Evolutionary conservation across 129 eudicot genomes (phyloP).

Genomic region (Flaveria bidentis): DNA sequence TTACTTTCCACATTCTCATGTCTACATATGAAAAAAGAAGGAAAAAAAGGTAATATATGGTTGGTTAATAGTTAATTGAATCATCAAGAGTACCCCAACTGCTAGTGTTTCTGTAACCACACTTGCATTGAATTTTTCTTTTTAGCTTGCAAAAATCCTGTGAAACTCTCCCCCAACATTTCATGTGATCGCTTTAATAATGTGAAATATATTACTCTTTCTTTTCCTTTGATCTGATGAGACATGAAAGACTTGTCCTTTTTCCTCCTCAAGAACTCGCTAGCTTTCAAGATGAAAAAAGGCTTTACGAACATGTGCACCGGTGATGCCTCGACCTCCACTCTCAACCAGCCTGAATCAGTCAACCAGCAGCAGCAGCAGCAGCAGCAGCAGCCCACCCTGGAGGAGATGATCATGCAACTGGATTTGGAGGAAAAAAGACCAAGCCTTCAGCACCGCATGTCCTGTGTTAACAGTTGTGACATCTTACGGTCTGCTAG

Average conservation of each 20-base stretch:
- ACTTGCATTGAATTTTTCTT: no score
- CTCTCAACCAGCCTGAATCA: conserved; percentile 41
- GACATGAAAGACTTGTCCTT: conserved; percentile 65
- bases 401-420: conserved; percentile 89
- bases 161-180: not conserved
- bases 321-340: conserved; percentile 75
- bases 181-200: conserved; percentile 36
- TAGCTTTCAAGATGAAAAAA: conserved; percentile 64
- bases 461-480: conserved; percentile 92
- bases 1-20: not conserved
- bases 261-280: conserved; percentile 58
- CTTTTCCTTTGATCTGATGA: not conserved
- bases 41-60: not conserved
- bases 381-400: conserved; percentile 31
- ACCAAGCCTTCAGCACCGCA: conserved; percentile 50
- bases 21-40: no score
- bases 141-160: not conserved
- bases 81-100: not conserved
- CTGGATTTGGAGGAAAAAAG: conserved; percentile 66
- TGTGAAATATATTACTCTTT: not conserved
- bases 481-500: conserved; percentile 87
- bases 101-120: not conserved
- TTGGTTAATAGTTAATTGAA: not conserved
- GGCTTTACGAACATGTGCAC: conserved; percentile 67
- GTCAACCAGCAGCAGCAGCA: no score